Conservation (phyloP, 1,284 basidiomycete genomes). For the Anthracocystis panici-leucophaei region DNA sequence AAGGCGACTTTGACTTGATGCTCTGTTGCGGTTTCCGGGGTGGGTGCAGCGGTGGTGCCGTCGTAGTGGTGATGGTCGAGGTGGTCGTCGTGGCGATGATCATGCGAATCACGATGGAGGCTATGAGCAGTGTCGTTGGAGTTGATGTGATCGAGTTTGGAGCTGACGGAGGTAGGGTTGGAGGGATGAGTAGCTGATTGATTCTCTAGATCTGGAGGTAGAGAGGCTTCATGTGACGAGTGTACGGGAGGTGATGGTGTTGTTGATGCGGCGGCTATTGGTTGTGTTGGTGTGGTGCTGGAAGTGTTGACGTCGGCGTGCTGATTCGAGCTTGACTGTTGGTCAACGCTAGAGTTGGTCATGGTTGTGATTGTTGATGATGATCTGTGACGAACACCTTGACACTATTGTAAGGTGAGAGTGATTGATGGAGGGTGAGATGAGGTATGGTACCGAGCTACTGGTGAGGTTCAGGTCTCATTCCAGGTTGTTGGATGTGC, state of each 20-base stretch:
- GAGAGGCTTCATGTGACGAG: slow-evolving; percentile 8
- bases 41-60: slow-evolving; percentile 28
- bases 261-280: no score
- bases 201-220: slow-evolving; percentile 25
- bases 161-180: background rate
- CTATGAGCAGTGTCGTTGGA: slow-evolving; percentile 11
- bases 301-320: background rate
- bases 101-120: slow-evolving; percentile 14
- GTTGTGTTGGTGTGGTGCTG: background rate
- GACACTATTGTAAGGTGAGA: background rate
- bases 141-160: slow-evolving; percentile 17
- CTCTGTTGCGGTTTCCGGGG: slow-evolving; percentile 34
- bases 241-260: slow-evolving; percentile 12
- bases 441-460: background rate
- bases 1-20: slow-evolving; percentile 68
- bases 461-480: background rate
- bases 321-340: background rate
- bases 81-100: background rate
- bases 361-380: slow-evolving; percentile 5
- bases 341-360: slow-evolving; percentile 10
- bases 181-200: slow-evolving; percentile 11
- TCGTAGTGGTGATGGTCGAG: slow-evolving; percentile 19
- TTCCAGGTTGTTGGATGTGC: background rate
- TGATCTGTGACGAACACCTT: background rate
- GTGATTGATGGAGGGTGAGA: background rate